Base-by-base conservation (phyloP, 495 filamentous ascomycete genomes). In the Parathielavia appendiculata region DNA sequence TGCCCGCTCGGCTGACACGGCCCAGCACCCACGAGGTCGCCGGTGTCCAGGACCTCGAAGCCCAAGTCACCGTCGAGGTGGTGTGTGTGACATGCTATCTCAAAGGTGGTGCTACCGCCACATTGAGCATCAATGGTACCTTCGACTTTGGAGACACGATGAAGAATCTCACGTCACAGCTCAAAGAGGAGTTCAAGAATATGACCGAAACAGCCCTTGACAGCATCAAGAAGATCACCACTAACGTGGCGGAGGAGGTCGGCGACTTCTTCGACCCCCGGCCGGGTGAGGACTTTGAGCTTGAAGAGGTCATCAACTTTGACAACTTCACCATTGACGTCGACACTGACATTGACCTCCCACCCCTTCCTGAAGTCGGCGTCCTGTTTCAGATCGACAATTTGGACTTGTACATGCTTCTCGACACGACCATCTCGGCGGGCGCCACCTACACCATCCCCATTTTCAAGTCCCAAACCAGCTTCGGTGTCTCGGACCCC, bases 31-130 rank as follows among this genome's bases (percentile, higher is more conserved):
- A 16, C 7, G 34, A 14, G 5, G 6, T 11, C 30, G 14, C 23
- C 30, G 23, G 5, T 6, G 16, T 41, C 9, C 43, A 40, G 1
- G 40, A 57, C 36, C 10, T 38, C 38, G n/a, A 41, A 9, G 47
- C 17, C 19, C 12, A 16, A 1, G 0, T 36, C 2, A 43, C 34
- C 20, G 57, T 79, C 14, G 69, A 76, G 58, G 75, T 82, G 45
- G 72, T 62, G 12, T 81, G 80, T 59, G 72, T 67, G 13, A 74
- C 67, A 17, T 82, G 80, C 58, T 83, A 82, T 57, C 62, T 80
- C 56, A 79, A 75, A 39, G 79, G 76, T 52, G 60, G 59, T 10
- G 75, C 73, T 14, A 77, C 66, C 5, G 71, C 74, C 7, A 49
- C 69, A 19, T 64, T 82, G 38, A 69, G 60, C 0, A 62, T 78